phyloP scores from a whole-genome alignment of 164 flowering plant genomes.

The Vitis rotundifolia region DNA sequence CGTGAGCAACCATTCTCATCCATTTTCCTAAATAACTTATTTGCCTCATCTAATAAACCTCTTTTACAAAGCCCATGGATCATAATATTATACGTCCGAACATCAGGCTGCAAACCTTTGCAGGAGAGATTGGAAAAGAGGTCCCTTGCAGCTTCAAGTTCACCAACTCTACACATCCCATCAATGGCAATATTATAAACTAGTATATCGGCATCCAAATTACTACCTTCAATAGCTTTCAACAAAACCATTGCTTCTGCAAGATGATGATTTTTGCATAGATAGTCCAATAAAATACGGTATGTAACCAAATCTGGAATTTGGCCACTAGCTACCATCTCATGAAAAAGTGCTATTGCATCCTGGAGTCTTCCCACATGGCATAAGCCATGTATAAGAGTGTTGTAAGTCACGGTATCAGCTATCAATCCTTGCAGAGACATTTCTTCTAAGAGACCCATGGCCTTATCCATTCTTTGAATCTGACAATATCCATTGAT shows the following conservation, averaged over 20 bases:
- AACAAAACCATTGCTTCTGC: neutral
- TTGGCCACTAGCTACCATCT: neutral
- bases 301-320: neutral
- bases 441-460: neutral
- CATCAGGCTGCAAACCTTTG: neutral
- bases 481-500: neutral
- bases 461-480: neutral
- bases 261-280: neutral
- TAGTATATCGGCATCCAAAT: neutral
- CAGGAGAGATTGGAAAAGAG: no score
- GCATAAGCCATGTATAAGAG: no score
- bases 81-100: neutral
- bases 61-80: slow-evolving; percentile 19
- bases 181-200: neutral
- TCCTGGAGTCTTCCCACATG: neutral
- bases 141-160: no score
- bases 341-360: neutral
- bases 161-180: no score
- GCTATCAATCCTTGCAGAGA: neutral
- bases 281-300: neutral
- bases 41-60: slow-evolving; percentile 19
- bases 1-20: no score
- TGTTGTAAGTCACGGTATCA: neutral
- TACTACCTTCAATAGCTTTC: neutral
- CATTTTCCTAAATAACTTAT: neutral